Conservation (phyloP, 2,329 filamentous ascomycete genomes). For the Calonectria pseudoreteaudii region DNA sequence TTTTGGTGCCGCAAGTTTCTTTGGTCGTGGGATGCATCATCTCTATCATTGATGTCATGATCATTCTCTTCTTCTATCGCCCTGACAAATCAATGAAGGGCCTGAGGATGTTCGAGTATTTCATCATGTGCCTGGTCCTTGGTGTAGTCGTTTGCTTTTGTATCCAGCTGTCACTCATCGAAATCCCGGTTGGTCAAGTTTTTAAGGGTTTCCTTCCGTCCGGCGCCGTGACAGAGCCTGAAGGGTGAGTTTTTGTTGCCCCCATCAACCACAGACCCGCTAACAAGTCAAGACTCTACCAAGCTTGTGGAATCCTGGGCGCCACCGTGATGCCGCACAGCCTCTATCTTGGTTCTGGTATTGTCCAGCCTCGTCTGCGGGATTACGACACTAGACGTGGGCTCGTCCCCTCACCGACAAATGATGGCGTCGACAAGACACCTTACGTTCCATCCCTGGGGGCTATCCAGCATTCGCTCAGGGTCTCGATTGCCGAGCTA, state of each 20-base stretch:
- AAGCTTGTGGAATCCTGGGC: slow-evolving; percentile 81
- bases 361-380: slow-evolving; percentile 74
- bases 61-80: slow-evolving; percentile 75
- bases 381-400: slow-evolving; percentile 72
- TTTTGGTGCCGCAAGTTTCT: slow-evolving; percentile 72
- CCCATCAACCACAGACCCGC: not conserved
- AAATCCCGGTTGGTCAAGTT: slow-evolving; percentile 67
- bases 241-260: slow-evolving; percentile 56
- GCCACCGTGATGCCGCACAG: slow-evolving; percentile 81
- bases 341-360: slow-evolving; percentile 75
- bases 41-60: slow-evolving; percentile 75
- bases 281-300: slow-evolving; percentile 60
- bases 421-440: slow-evolving; percentile 56
- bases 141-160: slow-evolving; percentile 78
- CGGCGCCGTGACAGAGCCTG: slow-evolving; percentile 64
- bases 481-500: slow-evolving; percentile 79
- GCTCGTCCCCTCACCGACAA: slow-evolving; percentile 54
- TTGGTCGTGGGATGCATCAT: slow-evolving; percentile 76
- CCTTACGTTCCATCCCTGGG: slow-evolving; percentile 77
- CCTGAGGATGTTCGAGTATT: slow-evolving; percentile 72
- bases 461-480: slow-evolving; percentile 80
- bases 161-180: slow-evolving; percentile 74
- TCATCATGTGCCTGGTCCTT: slow-evolving; percentile 73
- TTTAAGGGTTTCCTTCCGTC: slow-evolving; percentile 77
- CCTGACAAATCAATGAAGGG: slow-evolving; percentile 69